Percentiles rank a stretch among this genome's conserved stretches.
Evolutionary conservation across 176 grass and related monocot species (phyloP).

Genomic region (Alopecurus myosuroides): DNA sequence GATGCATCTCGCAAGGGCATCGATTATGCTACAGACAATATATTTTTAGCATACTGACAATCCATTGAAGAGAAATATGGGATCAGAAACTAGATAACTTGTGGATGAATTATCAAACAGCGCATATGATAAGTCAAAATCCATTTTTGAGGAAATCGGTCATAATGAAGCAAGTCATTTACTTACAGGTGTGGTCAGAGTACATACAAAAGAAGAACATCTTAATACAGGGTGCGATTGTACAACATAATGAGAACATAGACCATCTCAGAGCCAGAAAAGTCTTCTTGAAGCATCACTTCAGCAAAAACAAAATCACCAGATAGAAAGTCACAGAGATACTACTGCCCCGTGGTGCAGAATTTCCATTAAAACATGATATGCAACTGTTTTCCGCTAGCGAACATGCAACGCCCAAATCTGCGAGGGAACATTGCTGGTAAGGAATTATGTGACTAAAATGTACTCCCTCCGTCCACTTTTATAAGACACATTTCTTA

Average conservation of each 20-base stretch:
- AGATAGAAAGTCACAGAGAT: neutral
- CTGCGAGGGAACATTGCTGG: neutral
- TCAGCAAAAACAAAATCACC: neutral
- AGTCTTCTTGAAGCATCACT: neutral
- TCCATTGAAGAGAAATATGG: neutral
- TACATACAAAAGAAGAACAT: neutral
- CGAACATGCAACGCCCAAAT: neutral
- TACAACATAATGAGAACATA: neutral
- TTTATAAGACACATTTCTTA: no score
- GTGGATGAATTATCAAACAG: neutral
- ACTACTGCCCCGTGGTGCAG: neutral
- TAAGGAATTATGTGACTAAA: neutral
- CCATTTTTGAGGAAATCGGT: neutral
- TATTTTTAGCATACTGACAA: neutral
- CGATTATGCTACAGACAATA: no score
- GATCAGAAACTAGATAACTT: neutral
- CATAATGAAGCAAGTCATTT: neutral
- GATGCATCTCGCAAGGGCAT: neutral
- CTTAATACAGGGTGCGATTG: neutral
- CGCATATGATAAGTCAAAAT: neutral
- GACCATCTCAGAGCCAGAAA: neutral
- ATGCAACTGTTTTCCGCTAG: neutral
- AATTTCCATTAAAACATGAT: neutral
- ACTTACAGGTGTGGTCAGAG: neutral
- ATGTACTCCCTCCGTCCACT: no score